Base-by-base conservation (phyloP, 768 basidiomycete species). In the Cystobasidium tubakii region DNA sequence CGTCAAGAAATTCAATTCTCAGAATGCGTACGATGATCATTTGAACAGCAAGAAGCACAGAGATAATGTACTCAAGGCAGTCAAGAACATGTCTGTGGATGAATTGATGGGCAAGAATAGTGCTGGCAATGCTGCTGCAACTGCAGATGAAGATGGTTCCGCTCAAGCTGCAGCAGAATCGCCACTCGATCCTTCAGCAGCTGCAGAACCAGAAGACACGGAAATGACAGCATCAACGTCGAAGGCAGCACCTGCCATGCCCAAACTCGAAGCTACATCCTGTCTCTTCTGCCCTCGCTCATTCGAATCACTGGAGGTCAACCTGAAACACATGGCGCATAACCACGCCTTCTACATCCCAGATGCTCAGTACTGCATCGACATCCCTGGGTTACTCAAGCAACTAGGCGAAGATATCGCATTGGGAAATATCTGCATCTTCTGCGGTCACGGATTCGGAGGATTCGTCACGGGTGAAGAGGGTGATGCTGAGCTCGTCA, bases 331-430 rank as follows among this genome's bases (percentile, higher is more conserved):
- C 84, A 99, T 99, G 96, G 87, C 89, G 46, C 80, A 81, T 63
- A 81, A 81, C 0, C 96, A 99, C 82, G 92, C 92, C 10, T 98
- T 98, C 85, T 96, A 95, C 84, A 85, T 99, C 75, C 96, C 96
- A 55, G 94, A 98, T 78, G 87, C 88, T 50, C 91, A 96, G 62
- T 94, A 90, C 81, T 87, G 98, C 77, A 83, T 89, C 78, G 92
- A 98, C 82, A 81, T 90, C 43, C 77, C 86, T 4, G 96, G 95
- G 2, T 86, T 99, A 55, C 82, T 98, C 74, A 81, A 83, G 7
- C 91, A 94, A 81, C 86, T 99, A 7, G 92, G 90, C 4, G 92
- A 96, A 83, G 96, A 96, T 82, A 87, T 97, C 62, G 89, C 90
- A 0, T 87, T 95, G n/a, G 90, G 88, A 17, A 94, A 96, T 82